Evolutionary conservation across 202 grass and related monocot genomes (phyloP), one percentile per base, ranked within the genome.

Genomic region (Carex arenaria): DNA sequence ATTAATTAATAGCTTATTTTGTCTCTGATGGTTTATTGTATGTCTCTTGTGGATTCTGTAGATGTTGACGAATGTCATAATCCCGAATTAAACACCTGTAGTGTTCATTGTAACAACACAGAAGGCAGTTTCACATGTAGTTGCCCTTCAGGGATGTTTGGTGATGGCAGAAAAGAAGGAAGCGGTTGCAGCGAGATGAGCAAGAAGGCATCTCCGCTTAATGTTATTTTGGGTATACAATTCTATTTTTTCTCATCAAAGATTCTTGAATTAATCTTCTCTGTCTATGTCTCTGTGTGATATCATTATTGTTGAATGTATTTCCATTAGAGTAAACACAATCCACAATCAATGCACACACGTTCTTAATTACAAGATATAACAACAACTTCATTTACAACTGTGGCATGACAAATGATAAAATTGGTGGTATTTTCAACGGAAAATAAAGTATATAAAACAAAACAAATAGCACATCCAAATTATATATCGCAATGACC

Each of bases 151-250:
- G 34, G 34, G 34, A 36, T 36, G 34, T 0, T 36, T 36, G 34
- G 34, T 4, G 34, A 36, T 36, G 34, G 34, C 34, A 36, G 53
- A 18, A 55, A 55, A 18, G 54, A 17, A 1, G 86, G 87, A 34
- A 64, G 0, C 17, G 76, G 84, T 36, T 91, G 89, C 80, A 49
- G 2, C 10, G 11, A 3, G 9, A 10, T 10, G 7, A 45, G 42
- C 7, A 59, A 14, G 0, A 70, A 71, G 40, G 19, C 63, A 72
- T 64, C 32, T 31, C 45, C 38, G 1, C 28, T 87, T 13, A 22
- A 75, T 32, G 61, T 89, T 68, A 19, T 36, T 23, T 70, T 83
- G 65, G 71, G 85, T 84, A 87, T 84, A 74, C 49, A 30, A 77
- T 56, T 77, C 20, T 66, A 38, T 67, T 28, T 10, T n/a, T 59